Evolutionary conservation across 2,329 filamentous ascomycete genomes (phyloP), one percentile per base, ranked within the genome.

Genomic region (Sclerotinia spermophila): DNA sequence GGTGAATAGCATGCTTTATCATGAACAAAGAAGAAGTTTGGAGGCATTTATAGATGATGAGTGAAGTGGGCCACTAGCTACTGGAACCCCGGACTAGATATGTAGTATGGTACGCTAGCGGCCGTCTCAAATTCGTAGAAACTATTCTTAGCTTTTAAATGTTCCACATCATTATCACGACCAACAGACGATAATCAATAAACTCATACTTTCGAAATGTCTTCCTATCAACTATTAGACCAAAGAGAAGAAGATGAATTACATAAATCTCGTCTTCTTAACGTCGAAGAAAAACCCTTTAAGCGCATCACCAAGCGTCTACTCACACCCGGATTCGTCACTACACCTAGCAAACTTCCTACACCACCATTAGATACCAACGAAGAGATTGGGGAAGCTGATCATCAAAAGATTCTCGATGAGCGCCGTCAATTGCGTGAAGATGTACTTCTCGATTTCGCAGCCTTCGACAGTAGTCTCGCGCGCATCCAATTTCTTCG

Each of bases 211-310:
- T 15, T 68, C 64, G 66, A 81, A 62, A 88, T 88, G 86, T 79
- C 83, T 68, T 82, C 79, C 5, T 94, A 90, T 84, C 85, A 86
- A 59, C 83, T 94, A 62, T 84, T 96, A 64, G 90, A 93, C 69
- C 90, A 92, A 75, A 85, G 86, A 74, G 91, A 93, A 74, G 91
- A 94, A 82, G 90, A 93, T 80, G 90, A 93, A 74, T 89, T 97
- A 51, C 95, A 97, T 83, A 95, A 94, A 78, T 87, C 87, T 42
- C 92, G 95, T 56, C 90, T 97, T 5, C 87, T 97, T 51, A 92
- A 92, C 74, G 91, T 97, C 72, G 95, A 98, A 83, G 93, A 97
- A 79, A 94, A 94, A 71, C 93, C 94, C 0, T 97, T 97, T 83
- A 93, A 93, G 80, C 91, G 94, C 72, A 89, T 97, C 72, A 92